A percentile compares a stretch with the other conserved stretches of the same genome.
Evolutionary conservation across 1,139 yeast genomes (phyloP).

Genomic region (Candida sojae): DNA sequence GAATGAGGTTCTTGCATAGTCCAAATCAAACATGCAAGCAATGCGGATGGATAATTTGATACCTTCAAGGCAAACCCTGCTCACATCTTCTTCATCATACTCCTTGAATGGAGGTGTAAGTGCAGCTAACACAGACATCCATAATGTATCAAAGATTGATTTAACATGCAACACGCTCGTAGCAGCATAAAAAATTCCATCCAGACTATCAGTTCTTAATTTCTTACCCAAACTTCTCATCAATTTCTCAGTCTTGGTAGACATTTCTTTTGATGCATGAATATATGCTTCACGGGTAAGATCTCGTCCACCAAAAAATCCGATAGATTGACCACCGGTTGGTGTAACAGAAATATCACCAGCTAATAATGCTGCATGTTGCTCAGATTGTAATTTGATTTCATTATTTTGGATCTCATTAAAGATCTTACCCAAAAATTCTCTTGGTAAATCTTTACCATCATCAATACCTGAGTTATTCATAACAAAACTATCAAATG

Average conservation of each 20-base stretch:
- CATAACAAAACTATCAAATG: slow-evolving; percentile 77
- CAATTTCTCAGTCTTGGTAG: slow-evolving; percentile 83
- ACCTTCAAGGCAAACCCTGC: slow-evolving; percentile 80
- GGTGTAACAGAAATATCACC: slow-evolving; percentile 50
- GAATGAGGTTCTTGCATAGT: slow-evolving; percentile 85
- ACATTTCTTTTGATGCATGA: slow-evolving; percentile 90
- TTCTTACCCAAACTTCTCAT: slow-evolving; percentile 68
- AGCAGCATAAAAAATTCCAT: slow-evolving; percentile 47
- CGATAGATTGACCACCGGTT: slow-evolving; percentile 40
- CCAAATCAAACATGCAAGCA: slow-evolving; percentile 81
- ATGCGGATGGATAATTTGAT: slow-evolving; percentile 79
- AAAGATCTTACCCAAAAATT: slow-evolving; percentile 66
- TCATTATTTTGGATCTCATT: slow-evolving; percentile 80
- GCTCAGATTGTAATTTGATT: slow-evolving; percentile 89
- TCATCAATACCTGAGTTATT: slow-evolving; percentile 95
- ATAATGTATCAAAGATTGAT: slow-evolving; percentile 88
- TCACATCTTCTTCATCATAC: slow-evolving; percentile 74
- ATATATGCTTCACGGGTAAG: slow-evolving; percentile 82
- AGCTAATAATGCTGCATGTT: slow-evolving; percentile 84
- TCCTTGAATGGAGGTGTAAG: slow-evolving; percentile 92
- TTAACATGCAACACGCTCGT: slow-evolving; percentile 88
- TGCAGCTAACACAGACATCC: slow-evolving; percentile 98
- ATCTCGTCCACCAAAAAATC: slow-evolving; percentile 77
- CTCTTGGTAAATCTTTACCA: slow-evolving; percentile 79
- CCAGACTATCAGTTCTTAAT: slow-evolving; percentile 26